A percentile compares a stretch with the other conserved stretches of the same genome.
These are phyloP conservation scores for Gliomastix tumulicola DNA, from an alignment of 2,329 filamentous ascomycete species.

Conservation along the genomic window DNA sequence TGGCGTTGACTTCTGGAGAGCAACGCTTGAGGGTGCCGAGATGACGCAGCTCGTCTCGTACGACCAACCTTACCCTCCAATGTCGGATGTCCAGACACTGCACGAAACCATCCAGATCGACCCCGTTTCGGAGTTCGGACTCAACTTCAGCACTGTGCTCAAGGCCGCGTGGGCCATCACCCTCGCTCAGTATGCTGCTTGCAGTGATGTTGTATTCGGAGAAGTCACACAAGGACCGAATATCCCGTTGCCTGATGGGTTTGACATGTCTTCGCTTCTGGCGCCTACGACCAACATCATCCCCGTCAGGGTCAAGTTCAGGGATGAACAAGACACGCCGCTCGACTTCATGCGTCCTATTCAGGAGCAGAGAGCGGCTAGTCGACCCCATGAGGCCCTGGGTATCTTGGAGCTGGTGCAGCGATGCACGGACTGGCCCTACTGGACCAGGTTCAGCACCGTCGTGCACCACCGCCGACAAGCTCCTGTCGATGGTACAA, in stretches of 20 bases:
- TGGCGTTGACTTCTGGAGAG: conserved; percentile 37
- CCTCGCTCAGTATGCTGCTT: conserved; percentile 40
- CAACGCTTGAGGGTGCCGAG: conserved; percentile 32
- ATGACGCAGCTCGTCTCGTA: conserved; percentile 39
- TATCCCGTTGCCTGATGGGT: conserved; percentile 27
- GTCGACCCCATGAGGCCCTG: conserved; percentile 41
- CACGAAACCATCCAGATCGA: conserved; percentile 30
- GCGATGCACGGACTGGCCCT: conserved; percentile 46
- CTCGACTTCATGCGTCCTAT: conserved; percentile 40
- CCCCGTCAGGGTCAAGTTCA: conserved; percentile 40
- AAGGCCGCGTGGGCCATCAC: conserved; percentile 53
- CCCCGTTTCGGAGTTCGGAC: conserved; percentile 32
- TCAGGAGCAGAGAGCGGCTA: conserved; percentile 39
- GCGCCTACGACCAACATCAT: conserved; percentile 40
- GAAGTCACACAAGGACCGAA: conserved; percentile 43
- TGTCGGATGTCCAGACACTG: conserved; percentile 29
- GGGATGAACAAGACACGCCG: conserved; percentile 33
- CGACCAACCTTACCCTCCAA: conserved; percentile 29
- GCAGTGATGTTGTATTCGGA: conserved; percentile 48
- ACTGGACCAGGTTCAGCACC: conserved; percentile 47
- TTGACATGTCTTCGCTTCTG: conserved; percentile 49
- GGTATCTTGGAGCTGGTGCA: conserved; percentile 44
- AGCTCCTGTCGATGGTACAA: conserved; percentile 21
- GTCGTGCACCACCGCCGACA: conserved; percentile 41
- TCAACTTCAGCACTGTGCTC: conserved; percentile 44